Conservation (phyloP, 176 grass and related monocot genomes). For the Poa pratensis region DNA sequence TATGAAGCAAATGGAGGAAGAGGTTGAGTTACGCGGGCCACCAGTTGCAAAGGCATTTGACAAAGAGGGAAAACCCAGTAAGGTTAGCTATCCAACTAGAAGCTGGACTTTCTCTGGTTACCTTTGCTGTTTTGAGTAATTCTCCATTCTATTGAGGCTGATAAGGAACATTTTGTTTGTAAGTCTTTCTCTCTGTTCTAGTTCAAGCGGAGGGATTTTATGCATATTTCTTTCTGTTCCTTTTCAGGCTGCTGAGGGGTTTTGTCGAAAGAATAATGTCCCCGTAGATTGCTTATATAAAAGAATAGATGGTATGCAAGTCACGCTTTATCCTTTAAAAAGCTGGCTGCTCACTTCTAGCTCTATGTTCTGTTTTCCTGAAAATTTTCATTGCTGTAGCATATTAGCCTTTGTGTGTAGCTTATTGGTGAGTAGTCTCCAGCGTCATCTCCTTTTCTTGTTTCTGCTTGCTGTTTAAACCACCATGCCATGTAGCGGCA, state of each 20-base stretch:
- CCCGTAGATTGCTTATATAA: slow-evolving; percentile 61
- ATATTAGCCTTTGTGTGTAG: background rate
- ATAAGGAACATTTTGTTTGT: slow-evolving; percentile 37
- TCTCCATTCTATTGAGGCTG: slow-evolving; percentile 39
- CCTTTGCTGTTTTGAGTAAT: slow-evolving; percentile 24
- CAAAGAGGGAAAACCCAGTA: slow-evolving; percentile 77
- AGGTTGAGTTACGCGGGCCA: slow-evolving; percentile 85
- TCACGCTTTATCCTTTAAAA: background rate
- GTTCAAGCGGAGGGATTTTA: slow-evolving; percentile 50
- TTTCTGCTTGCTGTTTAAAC: slow-evolving; percentile 16
- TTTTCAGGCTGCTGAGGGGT: slow-evolving; percentile 85
- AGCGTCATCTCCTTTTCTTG: slow-evolving; percentile 11
- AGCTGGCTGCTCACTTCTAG: slow-evolving; percentile 13
- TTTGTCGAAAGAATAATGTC: slow-evolving; percentile 85
- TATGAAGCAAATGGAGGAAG: slow-evolving; percentile 71
- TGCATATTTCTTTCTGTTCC: slow-evolving; percentile 50
- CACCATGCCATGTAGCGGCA: background rate
- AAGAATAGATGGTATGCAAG: slow-evolving; percentile 70
- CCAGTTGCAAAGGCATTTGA: slow-evolving; percentile 91
- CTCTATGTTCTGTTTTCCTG: background rate
- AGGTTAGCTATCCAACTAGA: slow-evolving; percentile 58
- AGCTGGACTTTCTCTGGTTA: slow-evolving; percentile 28
- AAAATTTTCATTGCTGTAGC: background rate
- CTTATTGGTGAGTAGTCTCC: background rate
- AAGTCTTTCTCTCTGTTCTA: background rate